Percentiles rank a stretch among this genome's conserved stretches.
Evolutionary conservation across 139 green algal species (phyloP).

Genomic region (Astrephomene gubernaculifera): DNA sequence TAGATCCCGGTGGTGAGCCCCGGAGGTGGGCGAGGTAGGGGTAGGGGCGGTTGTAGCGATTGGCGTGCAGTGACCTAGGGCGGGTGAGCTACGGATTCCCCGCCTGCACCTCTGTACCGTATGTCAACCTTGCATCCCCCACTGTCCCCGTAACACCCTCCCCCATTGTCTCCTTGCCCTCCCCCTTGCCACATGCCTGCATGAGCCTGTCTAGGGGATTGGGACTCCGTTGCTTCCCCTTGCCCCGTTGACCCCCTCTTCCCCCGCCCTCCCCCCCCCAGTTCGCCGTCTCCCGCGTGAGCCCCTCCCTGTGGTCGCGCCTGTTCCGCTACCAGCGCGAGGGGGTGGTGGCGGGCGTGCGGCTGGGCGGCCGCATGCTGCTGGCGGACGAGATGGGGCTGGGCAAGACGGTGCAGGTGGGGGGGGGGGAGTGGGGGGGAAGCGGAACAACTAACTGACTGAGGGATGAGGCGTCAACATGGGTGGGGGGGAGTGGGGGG

Average conservation of each 20-base stretch:
- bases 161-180: too few relatives aligned
- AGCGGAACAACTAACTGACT: too few relatives aligned
- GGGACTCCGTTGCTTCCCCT: too few relatives aligned
- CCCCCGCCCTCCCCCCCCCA: too few relatives aligned
- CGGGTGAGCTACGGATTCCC: background rate
- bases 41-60: too few relatives aligned
- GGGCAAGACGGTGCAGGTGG: conserved; percentile 96
- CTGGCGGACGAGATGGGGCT: conserved; percentile 93
- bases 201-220: too few relatives aligned
- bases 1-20: background rate
- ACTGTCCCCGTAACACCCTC: background rate
- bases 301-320: conserved; percentile 4
- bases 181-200: too few relatives aligned
- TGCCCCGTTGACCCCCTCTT: too few relatives aligned
- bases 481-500: too few relatives aligned
- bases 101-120: background rate
- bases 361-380: conserved; percentile 27
- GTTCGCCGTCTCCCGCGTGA: background rate
- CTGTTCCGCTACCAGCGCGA: conserved; percentile 59
- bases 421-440: conserved; percentile 33
- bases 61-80: too few relatives aligned
- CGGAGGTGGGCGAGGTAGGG: too few relatives aligned
- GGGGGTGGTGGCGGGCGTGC: conserved; percentile 31
- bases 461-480: background rate
- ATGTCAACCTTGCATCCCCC: background rate